Evolutionary conservation across 2,329 filamentous ascomycete genomes (phyloP).

Genomic region (Epichloe sp.): DNA sequence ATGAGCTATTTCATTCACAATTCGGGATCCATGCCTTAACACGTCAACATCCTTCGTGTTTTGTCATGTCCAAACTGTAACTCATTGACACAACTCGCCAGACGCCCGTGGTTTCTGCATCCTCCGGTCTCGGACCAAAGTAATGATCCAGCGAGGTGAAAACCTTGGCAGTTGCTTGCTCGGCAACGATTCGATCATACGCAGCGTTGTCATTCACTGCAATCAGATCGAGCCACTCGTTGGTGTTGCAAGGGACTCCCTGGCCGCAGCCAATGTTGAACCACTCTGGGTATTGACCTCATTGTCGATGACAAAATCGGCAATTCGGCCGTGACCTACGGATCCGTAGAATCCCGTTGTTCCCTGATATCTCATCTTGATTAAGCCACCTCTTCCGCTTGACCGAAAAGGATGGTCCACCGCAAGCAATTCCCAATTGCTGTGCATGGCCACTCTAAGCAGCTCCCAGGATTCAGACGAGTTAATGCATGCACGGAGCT

Average conservation of each 20-base stretch:
- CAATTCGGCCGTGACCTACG: not conserved
- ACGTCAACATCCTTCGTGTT: too few relatives aligned
- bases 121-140: not conserved
- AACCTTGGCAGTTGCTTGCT: not conserved
- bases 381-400: not conserved
- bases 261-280: conserved; percentile 1
- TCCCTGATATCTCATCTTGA: not conserved
- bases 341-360: not conserved
- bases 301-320: conserved; percentile 1
- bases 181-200: not conserved
- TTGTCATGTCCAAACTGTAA: too few relatives aligned
- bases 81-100: too few relatives aligned
- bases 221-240: not conserved
- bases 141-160: not conserved
- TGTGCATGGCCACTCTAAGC: not conserved
- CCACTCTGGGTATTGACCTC: not conserved
- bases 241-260: not conserved
- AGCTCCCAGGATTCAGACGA: not conserved
- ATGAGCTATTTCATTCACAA: too few relatives aligned
- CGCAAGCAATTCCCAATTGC: too few relatives aligned
- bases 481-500: not conserved
- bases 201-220: not conserved
- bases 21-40: too few relatives aligned
- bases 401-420: too few relatives aligned
- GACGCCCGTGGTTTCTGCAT: not conserved